phyloP scores from a whole-genome alignment of 352 stramenopile species.

The Phytophthora litchii region DNA sequence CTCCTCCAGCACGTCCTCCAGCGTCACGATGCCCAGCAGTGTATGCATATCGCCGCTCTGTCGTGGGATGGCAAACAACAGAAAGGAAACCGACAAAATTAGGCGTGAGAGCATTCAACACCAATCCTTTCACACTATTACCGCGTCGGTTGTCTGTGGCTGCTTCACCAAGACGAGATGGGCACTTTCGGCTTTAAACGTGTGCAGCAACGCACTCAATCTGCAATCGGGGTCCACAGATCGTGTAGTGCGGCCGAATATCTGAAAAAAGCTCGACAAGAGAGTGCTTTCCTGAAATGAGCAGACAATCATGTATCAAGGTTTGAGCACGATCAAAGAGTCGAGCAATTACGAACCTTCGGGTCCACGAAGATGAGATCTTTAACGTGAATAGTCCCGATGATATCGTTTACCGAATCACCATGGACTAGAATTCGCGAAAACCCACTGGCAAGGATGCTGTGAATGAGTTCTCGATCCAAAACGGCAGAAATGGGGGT shows the following conservation, averaged over 20 bases:
- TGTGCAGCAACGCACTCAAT: slow-evolving; percentile 93
- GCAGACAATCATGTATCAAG: slow-evolving; percentile 36
- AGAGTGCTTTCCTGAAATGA: slow-evolving; percentile 58
- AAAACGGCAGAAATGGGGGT: slow-evolving; percentile 77
- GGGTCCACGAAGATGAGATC: slow-evolving; percentile 99
- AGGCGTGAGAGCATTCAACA: neutral
- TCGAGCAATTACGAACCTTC: slow-evolving; percentile 75
- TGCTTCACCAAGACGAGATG: slow-evolving; percentile 96
- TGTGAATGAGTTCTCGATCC: slow-evolving; percentile 88
- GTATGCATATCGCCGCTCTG: slow-evolving; percentile 91
- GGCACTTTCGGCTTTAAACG: slow-evolving; percentile 93
- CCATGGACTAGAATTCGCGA: slow-evolving; percentile 94
- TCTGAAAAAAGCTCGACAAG: slow-evolving; percentile 70
- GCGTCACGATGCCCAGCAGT: slow-evolving; percentile 96
- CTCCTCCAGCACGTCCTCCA: slow-evolving; percentile 98
- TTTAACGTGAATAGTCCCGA: slow-evolving; percentile 98
- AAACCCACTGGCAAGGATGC: slow-evolving; percentile 97
- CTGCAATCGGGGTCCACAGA: slow-evolving; percentile 92
- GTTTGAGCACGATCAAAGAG: slow-evolving; percentile 49
- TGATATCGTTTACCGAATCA: slow-evolving; percentile 88
- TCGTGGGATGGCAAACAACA: neutral
- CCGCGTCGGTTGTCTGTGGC: slow-evolving; percentile 73
- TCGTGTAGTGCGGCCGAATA: slow-evolving; percentile 61
- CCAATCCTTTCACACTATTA: slow-evolving; percentile 7
- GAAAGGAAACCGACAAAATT: too few relatives aligned